Conservation (phyloP, 768 basidiomycete species). For the Tremella mesenterica region DNA sequence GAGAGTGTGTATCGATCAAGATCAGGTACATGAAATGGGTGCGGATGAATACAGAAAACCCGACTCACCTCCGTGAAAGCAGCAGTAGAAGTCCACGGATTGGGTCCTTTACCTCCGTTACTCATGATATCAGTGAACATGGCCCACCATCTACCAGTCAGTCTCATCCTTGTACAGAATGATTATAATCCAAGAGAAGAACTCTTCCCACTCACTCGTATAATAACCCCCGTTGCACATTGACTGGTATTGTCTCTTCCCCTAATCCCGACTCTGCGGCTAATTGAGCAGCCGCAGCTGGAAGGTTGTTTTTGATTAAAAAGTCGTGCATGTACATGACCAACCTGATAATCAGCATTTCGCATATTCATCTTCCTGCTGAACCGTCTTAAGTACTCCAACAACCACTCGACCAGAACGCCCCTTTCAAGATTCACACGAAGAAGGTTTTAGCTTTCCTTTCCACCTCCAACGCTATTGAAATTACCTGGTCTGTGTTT, state of each 20-base stretch:
- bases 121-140: conserved; percentile 44
- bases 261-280: conserved; percentile 36
- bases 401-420: too few relatives aligned
- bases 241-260: conserved; percentile 40
- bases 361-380: background rate
- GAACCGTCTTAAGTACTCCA: background rate
- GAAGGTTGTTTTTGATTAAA: conserved; percentile 42
- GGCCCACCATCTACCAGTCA: conserved; percentile 37
- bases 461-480: too few relatives aligned
- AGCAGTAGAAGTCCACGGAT: conserved; percentile 11
- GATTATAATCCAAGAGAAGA: background rate
- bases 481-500: too few relatives aligned
- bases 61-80: conserved; percentile 38
- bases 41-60: background rate
- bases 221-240: conserved; percentile 43
- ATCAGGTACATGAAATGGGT: too few relatives aligned
- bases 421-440: too few relatives aligned
- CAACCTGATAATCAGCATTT: conserved; percentile 28
- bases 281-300: conserved; percentile 37
- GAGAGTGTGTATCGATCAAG: too few relatives aligned
- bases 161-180: background rate
- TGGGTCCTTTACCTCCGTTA: conserved; percentile 28
- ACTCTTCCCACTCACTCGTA: conserved; percentile 39
- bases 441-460: too few relatives aligned
- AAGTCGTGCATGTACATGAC: conserved; percentile 46